Evolutionary conservation across 345 rosid genomes (phyloP).

Genomic region (Cardamine occulta): DNA sequence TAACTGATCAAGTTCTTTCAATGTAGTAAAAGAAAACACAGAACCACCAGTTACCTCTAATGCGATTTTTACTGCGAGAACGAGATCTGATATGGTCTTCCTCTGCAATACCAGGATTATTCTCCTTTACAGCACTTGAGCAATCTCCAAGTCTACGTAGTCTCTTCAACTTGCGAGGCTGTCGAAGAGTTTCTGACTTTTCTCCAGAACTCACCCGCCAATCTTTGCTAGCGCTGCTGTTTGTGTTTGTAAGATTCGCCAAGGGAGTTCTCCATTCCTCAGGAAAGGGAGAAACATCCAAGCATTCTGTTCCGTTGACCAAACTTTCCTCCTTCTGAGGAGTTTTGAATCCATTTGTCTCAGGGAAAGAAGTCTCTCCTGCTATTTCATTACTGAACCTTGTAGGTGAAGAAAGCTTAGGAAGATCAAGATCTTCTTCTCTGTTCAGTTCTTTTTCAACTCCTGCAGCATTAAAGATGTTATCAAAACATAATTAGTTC

Average conservation of each 20-base stretch:
- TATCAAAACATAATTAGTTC: slow-evolving; percentile 7
- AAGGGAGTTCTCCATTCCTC: slow-evolving; percentile 47
- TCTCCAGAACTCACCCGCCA: slow-evolving; percentile 70
- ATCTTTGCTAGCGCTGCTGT: slow-evolving; percentile 55
- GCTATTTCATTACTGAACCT: slow-evolving; percentile 42
- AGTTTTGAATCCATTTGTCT: slow-evolving; percentile 39
- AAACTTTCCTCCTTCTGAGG: slow-evolving; percentile 41
- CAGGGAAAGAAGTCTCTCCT: slow-evolving; percentile 40
- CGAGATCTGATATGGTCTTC: slow-evolving; percentile 41
- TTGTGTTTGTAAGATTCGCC: slow-evolving; percentile 41
- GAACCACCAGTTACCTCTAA: slow-evolving; percentile 49
- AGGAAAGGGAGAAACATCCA: slow-evolving; percentile 45
- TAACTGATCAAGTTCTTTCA: not conserved
- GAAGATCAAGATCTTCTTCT: slow-evolving; percentile 41
- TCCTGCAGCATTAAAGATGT: slow-evolving; percentile 51
- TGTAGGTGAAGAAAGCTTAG: slow-evolving; percentile 46
- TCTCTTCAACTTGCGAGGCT: slow-evolving; percentile 66
- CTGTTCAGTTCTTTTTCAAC: slow-evolving; percentile 31
- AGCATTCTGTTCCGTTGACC: slow-evolving; percentile 39
- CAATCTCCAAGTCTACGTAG: slow-evolving; percentile 71
- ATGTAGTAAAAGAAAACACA: slow-evolving; percentile 4
- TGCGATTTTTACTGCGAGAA: slow-evolving; percentile 43
- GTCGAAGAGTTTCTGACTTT: slow-evolving; percentile 52
- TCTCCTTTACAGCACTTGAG: slow-evolving; percentile 44
- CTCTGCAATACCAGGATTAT: slow-evolving; percentile 34